phyloP scores from a whole-genome alignment of 2,329 filamentous ascomycete genomes.

The Aspergillus unguis region DNA sequence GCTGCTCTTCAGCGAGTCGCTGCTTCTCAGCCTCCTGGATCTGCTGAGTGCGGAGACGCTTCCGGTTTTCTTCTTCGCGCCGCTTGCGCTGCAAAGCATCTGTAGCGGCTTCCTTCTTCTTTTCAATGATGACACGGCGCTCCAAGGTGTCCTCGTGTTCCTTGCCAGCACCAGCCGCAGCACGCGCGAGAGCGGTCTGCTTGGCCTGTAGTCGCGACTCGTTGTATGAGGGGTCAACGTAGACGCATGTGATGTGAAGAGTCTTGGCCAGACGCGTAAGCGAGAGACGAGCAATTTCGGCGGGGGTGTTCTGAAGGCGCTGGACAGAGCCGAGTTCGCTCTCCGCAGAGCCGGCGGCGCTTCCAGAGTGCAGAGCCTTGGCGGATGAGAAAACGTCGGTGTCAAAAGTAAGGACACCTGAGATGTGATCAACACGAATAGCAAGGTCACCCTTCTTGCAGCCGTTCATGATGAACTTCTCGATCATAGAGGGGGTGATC shows the following conservation, averaged over 20 bases:
- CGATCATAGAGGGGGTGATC: constrained; percentile 82
- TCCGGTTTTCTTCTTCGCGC: constrained; percentile 86
- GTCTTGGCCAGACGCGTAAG: constrained; percentile 87
- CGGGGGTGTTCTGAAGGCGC: constrained; percentile 93
- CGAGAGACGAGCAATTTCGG: constrained; percentile 94
- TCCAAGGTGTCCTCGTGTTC: constrained; percentile 83
- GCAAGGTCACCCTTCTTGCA: constrained; percentile 99
- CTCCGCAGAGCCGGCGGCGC: constrained; percentile 81
- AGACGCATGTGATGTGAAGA: constrained; percentile 89
- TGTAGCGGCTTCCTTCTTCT: constrained; percentile 94
- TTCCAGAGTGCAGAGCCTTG: constrained; percentile 84
- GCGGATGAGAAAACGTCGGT: constrained; percentile 97
- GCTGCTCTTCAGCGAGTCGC: constrained; percentile 86
- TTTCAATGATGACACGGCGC: constrained; percentile 87
- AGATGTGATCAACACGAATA: constrained; percentile 93
- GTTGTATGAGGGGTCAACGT: constrained; percentile 87
- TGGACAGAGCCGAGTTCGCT: constrained; percentile 80
- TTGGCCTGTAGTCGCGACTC: constrained; percentile 75
- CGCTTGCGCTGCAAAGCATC: constrained; percentile 84
- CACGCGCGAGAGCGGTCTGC: constrained; percentile 73
- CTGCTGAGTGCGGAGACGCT: constrained; percentile 80
- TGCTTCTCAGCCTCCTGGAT: constrained; percentile 85
- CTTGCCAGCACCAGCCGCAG: constrained; percentile 82
- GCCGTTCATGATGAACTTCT: constrained; percentile 99
- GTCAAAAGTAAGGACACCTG: constrained; percentile 93